Percentiles rank a stretch among this genome's conserved stretches.
Conservation (phyloP, 805 yeast species). For the Ogataea ramenticola region DNA sequence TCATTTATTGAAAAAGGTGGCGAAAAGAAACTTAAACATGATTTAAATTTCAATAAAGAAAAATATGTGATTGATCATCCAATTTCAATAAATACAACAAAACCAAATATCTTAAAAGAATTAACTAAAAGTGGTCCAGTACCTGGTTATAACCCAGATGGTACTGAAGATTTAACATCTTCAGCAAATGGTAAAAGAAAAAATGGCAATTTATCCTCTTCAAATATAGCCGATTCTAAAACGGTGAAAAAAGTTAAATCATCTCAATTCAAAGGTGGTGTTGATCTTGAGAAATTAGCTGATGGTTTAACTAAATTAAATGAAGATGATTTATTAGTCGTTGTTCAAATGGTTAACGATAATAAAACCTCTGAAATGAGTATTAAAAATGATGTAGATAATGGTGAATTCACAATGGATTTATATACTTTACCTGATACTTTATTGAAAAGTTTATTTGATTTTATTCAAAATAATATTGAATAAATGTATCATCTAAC, state of each 20-base stretch:
- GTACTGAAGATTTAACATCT: neutral
- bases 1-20: slow-evolving; percentile 82
- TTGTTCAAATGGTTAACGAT: slow-evolving; percentile 96
- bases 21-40: slow-evolving; percentile 81
- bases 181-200: slow-evolving; percentile 18
- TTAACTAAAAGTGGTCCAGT: slow-evolving; percentile 79
- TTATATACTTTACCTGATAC: slow-evolving; percentile 88
- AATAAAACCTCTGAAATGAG: slow-evolving; percentile 93
- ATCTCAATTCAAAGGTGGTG: slow-evolving; percentile 60
- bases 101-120: slow-evolving; percentile 63
- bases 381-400: slow-evolving; percentile 90
- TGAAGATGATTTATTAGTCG: slow-evolving; percentile 90
- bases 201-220: slow-evolving; percentile 1
- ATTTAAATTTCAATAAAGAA: slow-evolving; percentile 76
- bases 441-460: slow-evolving; percentile 88
- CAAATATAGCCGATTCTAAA: slow-evolving; percentile 26
- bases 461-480: slow-evolving; percentile 72
- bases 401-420: slow-evolving; percentile 97
- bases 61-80: slow-evolving; percentile 73
- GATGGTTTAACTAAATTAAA: slow-evolving; percentile 79
- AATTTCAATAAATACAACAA: slow-evolving; percentile 67
- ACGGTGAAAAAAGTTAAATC: slow-evolving; percentile 44
- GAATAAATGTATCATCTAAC: no score
- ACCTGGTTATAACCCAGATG: slow-evolving; percentile 36
- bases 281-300: slow-evolving; percentile 87